Conservation (phyloP, 768 basidiomycete genomes). For the Termitomyces sp. region DNA sequence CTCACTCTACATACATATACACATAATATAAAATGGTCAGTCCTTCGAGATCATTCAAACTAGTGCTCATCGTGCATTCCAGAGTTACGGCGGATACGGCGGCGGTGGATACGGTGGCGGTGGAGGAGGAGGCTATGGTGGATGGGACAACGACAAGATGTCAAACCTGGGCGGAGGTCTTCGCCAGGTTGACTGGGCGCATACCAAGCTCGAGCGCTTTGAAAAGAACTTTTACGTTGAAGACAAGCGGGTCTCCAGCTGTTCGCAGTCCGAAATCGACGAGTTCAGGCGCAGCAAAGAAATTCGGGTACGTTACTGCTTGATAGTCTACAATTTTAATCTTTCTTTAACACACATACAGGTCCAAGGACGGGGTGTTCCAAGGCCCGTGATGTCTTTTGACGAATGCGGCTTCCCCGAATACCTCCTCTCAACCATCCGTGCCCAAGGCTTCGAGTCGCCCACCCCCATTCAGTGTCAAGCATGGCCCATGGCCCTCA, state of each 20-base stretch:
- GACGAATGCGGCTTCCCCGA: constrained; percentile 97
- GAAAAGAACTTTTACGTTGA: constrained; percentile 99
- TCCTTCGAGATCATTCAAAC: neutral
- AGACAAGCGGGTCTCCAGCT: constrained; percentile 77
- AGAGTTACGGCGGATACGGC: constrained; percentile 46
- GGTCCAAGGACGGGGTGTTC: constrained; percentile 87
- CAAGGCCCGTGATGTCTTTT: constrained; percentile 87
- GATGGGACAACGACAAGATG: constrained; percentile 70
- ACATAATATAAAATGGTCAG: constrained; percentile 27
- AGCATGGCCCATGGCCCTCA: constrained; percentile 98
- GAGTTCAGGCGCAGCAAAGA: constrained; percentile 83
- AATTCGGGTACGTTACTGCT: constrained; percentile 63
- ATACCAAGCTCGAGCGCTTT: constrained; percentile 73
- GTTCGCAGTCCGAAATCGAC: constrained; percentile 82
- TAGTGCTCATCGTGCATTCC: constrained; percentile 6
- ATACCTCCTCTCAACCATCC: constrained; percentile 92
- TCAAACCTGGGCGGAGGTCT: constrained; percentile 79
- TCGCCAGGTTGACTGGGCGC: constrained; percentile 82
- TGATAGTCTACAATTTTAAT: neutral
- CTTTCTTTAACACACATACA: constrained; percentile 28
- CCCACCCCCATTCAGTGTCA: constrained; percentile 99
- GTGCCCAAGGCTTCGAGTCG: constrained; percentile 85
- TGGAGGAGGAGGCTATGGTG: constrained; percentile 53
- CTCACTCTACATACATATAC: constrained; percentile 12
- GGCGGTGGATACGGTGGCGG: constrained; percentile 39